A percentile compares a stretch with the other conserved stretches of the same genome.
phyloP scores from a whole-genome alignment of 2,329 filamentous ascomycete genomes.

The Dactylellina drechsleri region DNA sequence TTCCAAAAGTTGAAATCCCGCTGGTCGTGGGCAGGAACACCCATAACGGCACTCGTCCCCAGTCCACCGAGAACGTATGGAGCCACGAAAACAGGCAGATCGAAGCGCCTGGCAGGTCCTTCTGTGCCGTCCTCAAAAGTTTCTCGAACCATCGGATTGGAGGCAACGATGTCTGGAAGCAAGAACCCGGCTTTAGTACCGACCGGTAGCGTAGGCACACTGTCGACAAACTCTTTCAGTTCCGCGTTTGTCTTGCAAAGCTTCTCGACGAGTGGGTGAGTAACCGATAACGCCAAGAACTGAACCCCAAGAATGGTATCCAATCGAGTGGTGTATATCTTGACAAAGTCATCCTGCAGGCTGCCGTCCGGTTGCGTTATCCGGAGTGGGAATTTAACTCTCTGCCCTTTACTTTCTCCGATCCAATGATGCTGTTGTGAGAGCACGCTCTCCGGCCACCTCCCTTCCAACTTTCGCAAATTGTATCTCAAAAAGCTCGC shows the following conservation, averaged over 20 bases:
- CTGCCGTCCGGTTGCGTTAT: slow-evolving; percentile 57
- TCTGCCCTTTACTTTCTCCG: slow-evolving; percentile 79
- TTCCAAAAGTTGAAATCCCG: slow-evolving; percentile 84
- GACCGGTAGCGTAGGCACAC: slow-evolving; percentile 65
- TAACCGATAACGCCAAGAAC: slow-evolving; percentile 80
- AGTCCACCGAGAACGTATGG: slow-evolving; percentile 88
- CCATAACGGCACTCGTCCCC: slow-evolving; percentile 89
- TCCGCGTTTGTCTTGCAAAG: slow-evolving; percentile 70
- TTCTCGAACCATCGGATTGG: slow-evolving; percentile 48
- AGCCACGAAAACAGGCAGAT: slow-evolving; percentile 80
- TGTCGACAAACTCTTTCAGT: slow-evolving; percentile 74
- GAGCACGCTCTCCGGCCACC: slow-evolving; percentile 84
- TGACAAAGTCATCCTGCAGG: slow-evolving; percentile 64
- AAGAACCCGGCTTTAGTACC: slow-evolving; percentile 66
- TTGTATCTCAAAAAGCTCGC: slow-evolving; percentile 77
- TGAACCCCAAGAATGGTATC: slow-evolving; percentile 90
- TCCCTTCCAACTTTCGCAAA: slow-evolving; percentile 72
- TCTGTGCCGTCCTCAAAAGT: slow-evolving; percentile 32
- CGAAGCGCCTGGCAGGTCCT: slow-evolving; percentile 63
- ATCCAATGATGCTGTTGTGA: slow-evolving; percentile 90
- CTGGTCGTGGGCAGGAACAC: slow-evolving; percentile 84
- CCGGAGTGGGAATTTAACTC: slow-evolving; percentile 71
- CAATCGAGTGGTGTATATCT: slow-evolving; percentile 84
- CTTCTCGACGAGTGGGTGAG: slow-evolving; percentile 74
- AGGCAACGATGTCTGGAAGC: slow-evolving; percentile 32